These are phyloP conservation scores for Penicillium turbatum DNA, from an alignment of 495 filamentous ascomycete species.

Conservation along the genomic window DNA sequence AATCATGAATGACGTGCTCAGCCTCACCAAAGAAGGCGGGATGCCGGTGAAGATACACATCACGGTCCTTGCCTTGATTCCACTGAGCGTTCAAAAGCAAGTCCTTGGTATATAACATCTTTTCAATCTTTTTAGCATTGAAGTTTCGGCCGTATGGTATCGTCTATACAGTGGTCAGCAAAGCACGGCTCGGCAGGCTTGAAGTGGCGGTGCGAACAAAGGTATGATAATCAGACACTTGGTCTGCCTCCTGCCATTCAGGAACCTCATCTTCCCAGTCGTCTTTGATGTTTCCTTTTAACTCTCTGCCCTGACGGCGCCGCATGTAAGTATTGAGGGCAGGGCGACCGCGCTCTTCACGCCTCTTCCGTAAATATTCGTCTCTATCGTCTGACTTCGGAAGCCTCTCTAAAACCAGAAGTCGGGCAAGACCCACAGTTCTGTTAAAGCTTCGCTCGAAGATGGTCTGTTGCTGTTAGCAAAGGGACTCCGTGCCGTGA, in stretches of 20 bases:
- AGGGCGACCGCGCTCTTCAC: conserved; percentile 65
- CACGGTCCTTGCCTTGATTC: conserved; percentile 67
- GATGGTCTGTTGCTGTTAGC: conserved; percentile 51
- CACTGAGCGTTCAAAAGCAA: conserved; percentile 81
- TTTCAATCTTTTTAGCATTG: conserved; percentile 69
- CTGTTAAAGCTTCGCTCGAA: conserved; percentile 73
- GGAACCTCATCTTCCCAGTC: conserved; percentile 69
- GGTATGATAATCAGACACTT: conserved; percentile 71
- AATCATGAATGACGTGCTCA: conserved; percentile 67
- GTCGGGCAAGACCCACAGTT: conserved; percentile 69
- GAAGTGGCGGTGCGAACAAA: conserved; percentile 38
- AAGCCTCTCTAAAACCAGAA: conserved; percentile 75
- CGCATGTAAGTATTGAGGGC: conserved; percentile 16
- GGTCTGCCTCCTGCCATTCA: conserved; percentile 71
- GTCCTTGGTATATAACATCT: conserved; percentile 72
- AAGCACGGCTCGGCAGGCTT: background rate
- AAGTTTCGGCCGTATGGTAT: conserved; percentile 71
- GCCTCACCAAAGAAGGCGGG: conserved; percentile 68
- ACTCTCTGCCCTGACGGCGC: conserved; percentile 15
- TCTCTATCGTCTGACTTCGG: conserved; percentile 63
- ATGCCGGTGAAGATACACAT: conserved; percentile 73
- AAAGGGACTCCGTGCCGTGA: too few species aligned
- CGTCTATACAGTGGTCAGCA: conserved; percentile 32
- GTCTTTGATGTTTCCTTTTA: conserved; percentile 64
- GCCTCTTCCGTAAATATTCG: conserved; percentile 58